Evolutionary conservation across 352 stramenopile species (phyloP).

Genomic region (Phytophthora capsici): DNA sequence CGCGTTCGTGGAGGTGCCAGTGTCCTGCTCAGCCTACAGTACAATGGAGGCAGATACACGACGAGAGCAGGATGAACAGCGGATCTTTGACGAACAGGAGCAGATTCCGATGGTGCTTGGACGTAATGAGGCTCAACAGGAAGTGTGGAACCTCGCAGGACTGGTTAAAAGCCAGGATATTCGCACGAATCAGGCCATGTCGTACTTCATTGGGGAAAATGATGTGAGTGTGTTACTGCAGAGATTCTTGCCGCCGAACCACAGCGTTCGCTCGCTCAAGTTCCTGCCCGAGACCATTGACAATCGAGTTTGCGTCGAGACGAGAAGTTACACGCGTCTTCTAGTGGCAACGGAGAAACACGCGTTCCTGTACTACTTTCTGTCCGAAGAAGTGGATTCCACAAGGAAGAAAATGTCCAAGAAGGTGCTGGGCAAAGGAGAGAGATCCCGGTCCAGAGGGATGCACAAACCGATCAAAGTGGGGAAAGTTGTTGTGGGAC

Average conservation of each 20-base stretch:
- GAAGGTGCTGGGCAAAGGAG: conserved; percentile 69
- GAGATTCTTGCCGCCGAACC: conserved; percentile 78
- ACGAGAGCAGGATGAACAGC: conserved; percentile 55
- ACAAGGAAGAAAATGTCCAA: conserved; percentile 82
- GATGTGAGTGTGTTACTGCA: conserved; percentile 78
- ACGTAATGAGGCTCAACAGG: conserved; percentile 76
- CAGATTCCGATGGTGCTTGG: conserved; percentile 66
- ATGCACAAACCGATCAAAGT: conserved; percentile 55
- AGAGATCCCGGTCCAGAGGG: conserved; percentile 51
- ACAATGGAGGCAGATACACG: conserved; percentile 51
- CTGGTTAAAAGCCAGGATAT: conserved; percentile 80
- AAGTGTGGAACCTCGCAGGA: conserved; percentile 75
- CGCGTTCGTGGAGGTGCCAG: conserved; percentile 61
- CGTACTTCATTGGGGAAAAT: conserved; percentile 66
- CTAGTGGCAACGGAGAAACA: conserved; percentile 68
- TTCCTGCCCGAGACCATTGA: conserved; percentile 88
- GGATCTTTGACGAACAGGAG: conserved; percentile 63
- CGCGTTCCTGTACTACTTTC: conserved; percentile 86
- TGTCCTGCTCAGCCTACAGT: conserved; percentile 64
- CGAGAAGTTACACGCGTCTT: conserved; percentile 78
- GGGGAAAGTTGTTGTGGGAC: conserved; percentile 29
- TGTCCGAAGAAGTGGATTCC: conserved; percentile 71
- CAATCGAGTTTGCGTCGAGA: conserved; percentile 75
- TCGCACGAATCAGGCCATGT: conserved; percentile 82
- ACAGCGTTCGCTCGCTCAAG: conserved; percentile 66